Conservation (phyloP, 2,329 filamentous ascomycete species). For the Cryphonectria carpinicola region DNA sequence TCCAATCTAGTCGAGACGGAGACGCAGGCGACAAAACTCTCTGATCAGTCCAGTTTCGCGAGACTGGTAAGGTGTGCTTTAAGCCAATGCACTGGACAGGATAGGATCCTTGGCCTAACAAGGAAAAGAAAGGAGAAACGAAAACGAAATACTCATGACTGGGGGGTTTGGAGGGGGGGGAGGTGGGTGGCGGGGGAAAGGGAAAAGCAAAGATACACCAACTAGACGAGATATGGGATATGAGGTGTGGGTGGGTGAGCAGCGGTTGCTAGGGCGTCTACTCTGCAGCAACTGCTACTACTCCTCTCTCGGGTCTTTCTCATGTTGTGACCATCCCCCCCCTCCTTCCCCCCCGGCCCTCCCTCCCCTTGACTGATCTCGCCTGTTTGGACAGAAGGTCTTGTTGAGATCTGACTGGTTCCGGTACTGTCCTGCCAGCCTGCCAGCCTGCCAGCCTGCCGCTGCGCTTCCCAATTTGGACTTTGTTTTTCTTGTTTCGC, state of each 20-base stretch:
- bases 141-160: not conserved
- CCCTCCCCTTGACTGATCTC: not conserved
- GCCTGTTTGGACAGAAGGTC: not conserved
- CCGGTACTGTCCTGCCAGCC: not conserved
- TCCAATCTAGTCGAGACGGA: not conserved
- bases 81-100: not conserved
- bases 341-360: not conserved
- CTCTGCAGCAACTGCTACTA: not conserved
- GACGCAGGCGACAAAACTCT: not conserved
- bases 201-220: not conserved
- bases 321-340: constrained; percentile 1
- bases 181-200: not conserved
- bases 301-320: not conserved
- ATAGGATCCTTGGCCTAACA: not conserved
- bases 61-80: not conserved
- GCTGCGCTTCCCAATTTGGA: constrained; percentile 1
- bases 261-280: constrained; percentile 5
- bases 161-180: too few relatives aligned
- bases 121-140: not conserved
- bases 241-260: not conserved
- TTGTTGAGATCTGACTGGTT: not conserved
- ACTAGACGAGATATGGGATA: not conserved
- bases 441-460: constrained; percentile 2
- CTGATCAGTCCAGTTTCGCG: not conserved
- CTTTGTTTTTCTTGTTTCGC: constrained; percentile 30